phyloP scores from a whole-genome alignment of 169 alveolate genomes.

The Plasmodium knowlesi region DNA sequence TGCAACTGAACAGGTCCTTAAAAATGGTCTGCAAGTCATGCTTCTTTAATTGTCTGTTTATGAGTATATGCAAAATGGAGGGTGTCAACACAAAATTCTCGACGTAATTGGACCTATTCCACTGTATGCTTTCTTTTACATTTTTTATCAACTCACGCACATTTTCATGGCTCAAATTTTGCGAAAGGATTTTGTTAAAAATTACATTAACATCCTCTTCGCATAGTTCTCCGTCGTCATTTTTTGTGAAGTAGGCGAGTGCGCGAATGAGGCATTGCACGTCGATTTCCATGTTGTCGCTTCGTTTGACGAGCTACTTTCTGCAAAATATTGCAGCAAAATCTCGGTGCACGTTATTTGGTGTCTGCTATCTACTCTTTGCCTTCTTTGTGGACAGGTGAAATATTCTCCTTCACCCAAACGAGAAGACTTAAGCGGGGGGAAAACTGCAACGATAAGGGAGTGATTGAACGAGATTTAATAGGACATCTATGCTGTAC shows the following conservation, averaged over 20 bases:
- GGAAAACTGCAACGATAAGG: background rate
- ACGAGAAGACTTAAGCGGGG: background rate
- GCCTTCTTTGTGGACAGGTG: background rate
- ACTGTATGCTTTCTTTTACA: slow-evolving; percentile 33
- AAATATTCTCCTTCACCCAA: background rate
- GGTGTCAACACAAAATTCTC: slow-evolving; percentile 57
- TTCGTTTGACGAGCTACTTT: background rate
- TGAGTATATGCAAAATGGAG: slow-evolving; percentile 46
- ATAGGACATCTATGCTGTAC: background rate
- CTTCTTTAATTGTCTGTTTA: slow-evolving; percentile 62
- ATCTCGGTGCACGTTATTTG: background rate
- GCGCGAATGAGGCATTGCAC: slow-evolving; percentile 49
- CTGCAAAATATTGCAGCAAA: background rate
- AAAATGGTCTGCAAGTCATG: slow-evolving; percentile 15
- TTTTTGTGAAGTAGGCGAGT: slow-evolving; percentile 41
- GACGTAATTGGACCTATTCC: slow-evolving; percentile 33
- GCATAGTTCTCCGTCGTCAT: slow-evolving; percentile 13
- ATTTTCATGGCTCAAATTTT: slow-evolving; percentile 32
- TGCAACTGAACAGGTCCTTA: slow-evolving; percentile 43
- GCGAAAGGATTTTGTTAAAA: slow-evolving; percentile 70
- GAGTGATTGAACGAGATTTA: background rate
- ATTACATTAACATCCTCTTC: slow-evolving; percentile 33
- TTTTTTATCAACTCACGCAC: slow-evolving; percentile 31
- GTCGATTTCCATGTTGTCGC: slow-evolving; percentile 32
- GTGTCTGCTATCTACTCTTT: background rate